phyloP scores from a whole-genome alignment of 2,329 filamentous ascomycete genomes.

The Alternaria consortialis region DNA sequence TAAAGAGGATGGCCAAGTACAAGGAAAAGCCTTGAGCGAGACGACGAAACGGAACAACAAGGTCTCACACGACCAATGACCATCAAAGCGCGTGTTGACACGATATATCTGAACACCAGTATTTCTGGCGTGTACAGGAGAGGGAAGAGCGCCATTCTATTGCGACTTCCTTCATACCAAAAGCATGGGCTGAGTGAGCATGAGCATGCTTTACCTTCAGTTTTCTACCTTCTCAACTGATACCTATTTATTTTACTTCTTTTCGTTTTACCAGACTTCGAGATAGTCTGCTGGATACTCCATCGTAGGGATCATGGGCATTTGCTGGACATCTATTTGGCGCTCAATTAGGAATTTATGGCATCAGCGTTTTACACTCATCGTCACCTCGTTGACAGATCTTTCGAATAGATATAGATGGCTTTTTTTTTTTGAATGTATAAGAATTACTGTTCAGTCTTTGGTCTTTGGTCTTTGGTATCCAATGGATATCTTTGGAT shows the following conservation, averaged over 20 bases:
- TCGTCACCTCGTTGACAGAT: not conserved
- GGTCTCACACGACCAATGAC: not conserved
- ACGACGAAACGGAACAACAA: slow-evolving; percentile 3
- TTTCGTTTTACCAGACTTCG: not conserved
- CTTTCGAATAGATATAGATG: not conserved
- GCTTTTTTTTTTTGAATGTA: slow-evolving; percentile 1
- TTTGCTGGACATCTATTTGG: slow-evolving; percentile 2
- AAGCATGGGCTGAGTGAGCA: slow-evolving; percentile 5
- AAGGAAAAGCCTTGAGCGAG: slow-evolving; percentile 23
- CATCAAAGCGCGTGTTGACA: slow-evolving; percentile 1
- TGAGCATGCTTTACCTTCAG: not conserved
- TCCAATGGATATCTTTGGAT: too few species aligned
- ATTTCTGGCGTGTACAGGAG: not conserved
- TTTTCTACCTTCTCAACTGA: not conserved
- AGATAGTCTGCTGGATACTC: not conserved
- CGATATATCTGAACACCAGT: not conserved
- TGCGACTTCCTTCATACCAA: not conserved
- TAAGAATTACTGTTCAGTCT: not conserved
- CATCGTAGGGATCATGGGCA: not conserved
- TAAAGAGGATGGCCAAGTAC: slow-evolving; percentile 69
- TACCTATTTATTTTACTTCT: not conserved
- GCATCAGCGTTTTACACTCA: not conserved
- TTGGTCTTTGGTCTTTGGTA: not conserved
- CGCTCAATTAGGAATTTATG: not conserved
- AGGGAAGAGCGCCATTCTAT: not conserved